Evolutionary conservation across 805 yeast species (phyloP).

Genomic region (Teunomyces panamensis): DNA sequence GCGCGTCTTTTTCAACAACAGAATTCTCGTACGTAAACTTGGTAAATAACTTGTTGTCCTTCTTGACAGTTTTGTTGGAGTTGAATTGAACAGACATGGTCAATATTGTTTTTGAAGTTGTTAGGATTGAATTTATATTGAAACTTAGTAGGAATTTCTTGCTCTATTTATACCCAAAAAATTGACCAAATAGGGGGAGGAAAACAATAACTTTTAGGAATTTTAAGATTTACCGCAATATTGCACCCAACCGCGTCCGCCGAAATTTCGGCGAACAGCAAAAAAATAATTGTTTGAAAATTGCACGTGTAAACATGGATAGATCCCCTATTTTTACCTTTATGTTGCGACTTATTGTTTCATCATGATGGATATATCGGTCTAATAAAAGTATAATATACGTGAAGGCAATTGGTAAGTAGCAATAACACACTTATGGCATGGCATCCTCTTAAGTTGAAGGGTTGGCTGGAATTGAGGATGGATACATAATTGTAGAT

Average conservation of each 20-base stretch:
- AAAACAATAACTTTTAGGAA: neutral
- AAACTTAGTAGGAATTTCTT: slow-evolving; percentile 1
- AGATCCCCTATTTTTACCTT: neutral
- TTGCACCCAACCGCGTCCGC: slow-evolving; percentile 11
- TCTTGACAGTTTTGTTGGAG: slow-evolving; percentile 50
- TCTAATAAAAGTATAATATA: too few relatives aligned
- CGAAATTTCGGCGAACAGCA: slow-evolving; percentile 27
- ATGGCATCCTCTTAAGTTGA: too few relatives aligned
- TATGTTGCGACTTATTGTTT: neutral
- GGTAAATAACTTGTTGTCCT: slow-evolving; percentile 53
- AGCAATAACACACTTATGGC: too few relatives aligned
- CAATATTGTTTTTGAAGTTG: neutral
- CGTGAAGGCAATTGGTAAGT: too few relatives aligned
- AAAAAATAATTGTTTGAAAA: neutral
- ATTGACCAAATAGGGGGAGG: neutral
- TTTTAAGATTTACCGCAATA: neutral
- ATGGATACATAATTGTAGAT: neutral
- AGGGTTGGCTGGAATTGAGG: too few relatives aligned
- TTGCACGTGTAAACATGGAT: neutral
- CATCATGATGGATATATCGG: too few relatives aligned
- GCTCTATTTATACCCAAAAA: slow-evolving; percentile 12
- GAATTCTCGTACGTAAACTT: slow-evolving; percentile 74
- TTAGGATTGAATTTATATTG: too few relatives aligned
- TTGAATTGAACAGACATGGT: slow-evolving; percentile 47
- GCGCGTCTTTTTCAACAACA: slow-evolving; percentile 51